A percentile compares a stretch with the other conserved stretches of the same genome.
phyloP scores from a whole-genome alignment of 2,329 filamentous ascomycete genomes.

The Penicillium sp. region DNA sequence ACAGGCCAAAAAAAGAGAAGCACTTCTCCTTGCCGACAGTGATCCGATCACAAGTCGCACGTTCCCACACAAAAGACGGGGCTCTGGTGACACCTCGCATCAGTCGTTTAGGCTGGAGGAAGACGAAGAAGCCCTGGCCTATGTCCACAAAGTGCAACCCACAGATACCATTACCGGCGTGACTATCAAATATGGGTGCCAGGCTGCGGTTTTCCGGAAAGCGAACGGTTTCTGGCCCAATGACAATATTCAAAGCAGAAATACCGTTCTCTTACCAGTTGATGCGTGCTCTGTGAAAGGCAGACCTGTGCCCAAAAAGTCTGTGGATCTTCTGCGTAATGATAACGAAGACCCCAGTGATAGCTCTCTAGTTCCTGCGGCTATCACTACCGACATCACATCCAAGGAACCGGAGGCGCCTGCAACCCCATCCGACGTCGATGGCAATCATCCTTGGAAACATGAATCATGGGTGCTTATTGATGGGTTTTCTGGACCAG shows the following conservation, averaged over 20 bases:
- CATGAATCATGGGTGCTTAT: constrained; percentile 88
- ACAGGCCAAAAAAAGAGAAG: constrained; percentile 50
- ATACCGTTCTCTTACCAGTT: constrained; percentile 78
- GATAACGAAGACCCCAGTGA: constrained; percentile 33
- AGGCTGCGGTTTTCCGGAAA: constrained; percentile 76
- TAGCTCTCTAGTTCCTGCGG: constrained; percentile 35
- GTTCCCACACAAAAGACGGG: constrained; percentile 47
- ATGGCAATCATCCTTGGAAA: constrained; percentile 70
- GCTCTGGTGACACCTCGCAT: constrained; percentile 40
- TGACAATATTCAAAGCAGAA: constrained; percentile 82
- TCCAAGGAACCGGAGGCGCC: constrained; percentile 10
- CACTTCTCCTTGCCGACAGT: constrained; percentile 45
- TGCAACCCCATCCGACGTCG: constrained; percentile 39
- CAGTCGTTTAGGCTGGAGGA: constrained; percentile 48
- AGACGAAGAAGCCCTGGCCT: constrained; percentile 76
- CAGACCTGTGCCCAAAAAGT: constrained; percentile 48
- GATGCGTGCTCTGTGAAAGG: constrained; percentile 86
- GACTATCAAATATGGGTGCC: constrained; percentile 84
- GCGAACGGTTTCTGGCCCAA: constrained; percentile 94
- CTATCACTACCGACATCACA: constrained; percentile 5
- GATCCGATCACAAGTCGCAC: constrained; percentile 37
- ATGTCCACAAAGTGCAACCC: constrained; percentile 80
- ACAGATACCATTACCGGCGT: constrained; percentile 89
- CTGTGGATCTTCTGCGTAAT: constrained; percentile 28
- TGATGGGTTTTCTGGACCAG: constrained; percentile 66